Evolutionary conservation across 352 stramenopile species (phyloP).

Genomic region (Phytophthora chlamydospora): DNA sequence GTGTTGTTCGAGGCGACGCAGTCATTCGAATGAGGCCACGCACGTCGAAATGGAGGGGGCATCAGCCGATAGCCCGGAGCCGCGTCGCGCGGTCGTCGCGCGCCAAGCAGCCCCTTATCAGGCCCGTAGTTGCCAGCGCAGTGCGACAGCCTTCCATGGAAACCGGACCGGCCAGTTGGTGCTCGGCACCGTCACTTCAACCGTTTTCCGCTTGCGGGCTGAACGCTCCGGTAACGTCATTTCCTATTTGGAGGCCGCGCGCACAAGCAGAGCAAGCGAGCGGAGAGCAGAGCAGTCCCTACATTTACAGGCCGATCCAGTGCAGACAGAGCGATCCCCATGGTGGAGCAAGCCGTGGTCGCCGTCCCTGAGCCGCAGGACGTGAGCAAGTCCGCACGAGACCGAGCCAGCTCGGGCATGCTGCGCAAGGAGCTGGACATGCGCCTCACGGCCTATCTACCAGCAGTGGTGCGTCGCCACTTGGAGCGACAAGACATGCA

Average conservation of each 20-base stretch:
- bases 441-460: constrained; percentile 82
- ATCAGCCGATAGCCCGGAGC: constrained; percentile 12
- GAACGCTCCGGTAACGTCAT: constrained; percentile 33
- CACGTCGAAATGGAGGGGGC: constrained; percentile 34
- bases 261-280: constrained; percentile 3
- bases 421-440: constrained; percentile 84
- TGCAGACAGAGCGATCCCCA: constrained; percentile 3
- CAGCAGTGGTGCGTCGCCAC: constrained; percentile 77
- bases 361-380: background rate
- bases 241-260: constrained; percentile 37
- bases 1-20: constrained; percentile 4
- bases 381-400: constrained; percentile 9
- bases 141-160: constrained; percentile 29
- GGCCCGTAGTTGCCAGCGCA: constrained; percentile 1
- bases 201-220: constrained; percentile 7
- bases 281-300: background rate
- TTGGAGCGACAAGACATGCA: constrained; percentile 66
- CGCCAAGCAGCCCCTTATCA: constrained; percentile 17
- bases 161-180: constrained; percentile 29
- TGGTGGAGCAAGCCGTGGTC: constrained; percentile 15
- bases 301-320: constrained; percentile 18
- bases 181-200: constrained; percentile 33
- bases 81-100: constrained; percentile 26
- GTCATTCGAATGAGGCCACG: constrained; percentile 31
- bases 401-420: constrained; percentile 44